phyloP scores from a whole-genome alignment of 2,329 filamentous ascomycete genomes.

The Diaporthe sp. region DNA sequence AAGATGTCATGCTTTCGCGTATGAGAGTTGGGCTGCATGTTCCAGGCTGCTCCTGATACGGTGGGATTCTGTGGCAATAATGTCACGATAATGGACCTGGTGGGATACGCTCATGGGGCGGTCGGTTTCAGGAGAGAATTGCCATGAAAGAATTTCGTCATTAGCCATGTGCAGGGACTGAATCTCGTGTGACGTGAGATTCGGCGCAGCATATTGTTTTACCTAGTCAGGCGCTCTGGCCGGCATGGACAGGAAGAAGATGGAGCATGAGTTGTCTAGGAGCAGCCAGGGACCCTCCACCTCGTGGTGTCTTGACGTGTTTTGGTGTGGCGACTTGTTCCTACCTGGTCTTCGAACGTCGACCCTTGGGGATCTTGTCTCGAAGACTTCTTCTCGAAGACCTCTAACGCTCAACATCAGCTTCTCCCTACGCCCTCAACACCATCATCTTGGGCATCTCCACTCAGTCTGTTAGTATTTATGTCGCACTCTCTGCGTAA shows the following conservation, averaged over 20 bases:
- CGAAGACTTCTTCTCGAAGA: not conserved
- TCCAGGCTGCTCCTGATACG: not conserved
- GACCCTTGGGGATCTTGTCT: not conserved
- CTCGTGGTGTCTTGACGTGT: not conserved
- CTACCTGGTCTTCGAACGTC: not conserved
- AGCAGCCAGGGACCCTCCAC: not conserved
- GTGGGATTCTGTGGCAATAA: not conserved
- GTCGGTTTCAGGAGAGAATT: not conserved
- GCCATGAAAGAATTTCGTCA: not conserved
- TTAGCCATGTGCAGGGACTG: not conserved
- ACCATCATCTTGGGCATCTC: not conserved
- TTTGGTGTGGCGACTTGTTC: not conserved
- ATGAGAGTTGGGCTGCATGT: not conserved
- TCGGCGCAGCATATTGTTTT: slow-evolving; percentile 30
- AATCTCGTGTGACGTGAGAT: not conserved
- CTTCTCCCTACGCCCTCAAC: not conserved
- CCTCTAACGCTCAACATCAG: not conserved
- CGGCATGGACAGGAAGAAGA: not conserved
- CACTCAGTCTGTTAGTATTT: not conserved
- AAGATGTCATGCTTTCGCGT: not conserved
- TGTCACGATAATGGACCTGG: not conserved
- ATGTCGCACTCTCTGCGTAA: not conserved
- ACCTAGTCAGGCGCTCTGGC: not conserved
- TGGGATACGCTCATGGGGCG: not conserved
- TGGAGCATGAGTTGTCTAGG: not conserved